These are phyloP conservation scores for Mortierella sp. DNA, from an alignment of 371 early-diverging fungal species.

Conservation along the genomic window DNA sequence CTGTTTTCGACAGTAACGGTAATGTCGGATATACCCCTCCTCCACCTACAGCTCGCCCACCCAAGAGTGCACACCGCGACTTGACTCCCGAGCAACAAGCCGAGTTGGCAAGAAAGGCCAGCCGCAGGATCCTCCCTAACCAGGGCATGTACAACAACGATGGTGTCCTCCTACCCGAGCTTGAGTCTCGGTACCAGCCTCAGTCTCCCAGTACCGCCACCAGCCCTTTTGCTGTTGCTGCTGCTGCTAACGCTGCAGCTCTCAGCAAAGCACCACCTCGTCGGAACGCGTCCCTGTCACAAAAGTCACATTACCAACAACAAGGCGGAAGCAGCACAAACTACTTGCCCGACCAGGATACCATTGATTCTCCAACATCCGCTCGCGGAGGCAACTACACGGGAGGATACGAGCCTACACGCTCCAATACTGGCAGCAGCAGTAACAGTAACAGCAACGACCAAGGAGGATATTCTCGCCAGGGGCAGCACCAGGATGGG, in stretches of 20 bases:
- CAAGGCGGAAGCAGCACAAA: conserved; percentile 12
- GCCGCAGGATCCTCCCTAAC: conserved; percentile 55
- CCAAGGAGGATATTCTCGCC: conserved; percentile 21
- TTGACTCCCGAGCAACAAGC: conserved; percentile 52
- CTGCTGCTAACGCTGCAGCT: neutral
- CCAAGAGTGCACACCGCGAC: conserved; percentile 33
- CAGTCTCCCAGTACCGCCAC: neutral
- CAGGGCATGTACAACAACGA: conserved; percentile 53
- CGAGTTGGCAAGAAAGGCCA: conserved; percentile 52
- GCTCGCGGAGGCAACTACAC: conserved; percentile 17
- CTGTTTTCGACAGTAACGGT: conserved; percentile 28
- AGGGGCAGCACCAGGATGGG: neutral
- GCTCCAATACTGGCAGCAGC: conserved; percentile 19
- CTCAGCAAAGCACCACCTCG: conserved; percentile 16
- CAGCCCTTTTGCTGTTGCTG: neutral
- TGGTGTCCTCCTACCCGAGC: conserved; percentile 37
- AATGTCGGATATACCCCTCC: conserved; percentile 54
- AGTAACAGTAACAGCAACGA: conserved; percentile 11
- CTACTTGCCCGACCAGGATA: conserved; percentile 25
- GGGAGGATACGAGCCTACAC: conserved; percentile 25
- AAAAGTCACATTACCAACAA: conserved; percentile 23
- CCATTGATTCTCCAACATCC: neutral
- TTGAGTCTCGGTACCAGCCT: conserved; percentile 11
- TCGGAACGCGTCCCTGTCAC: conserved; percentile 45
- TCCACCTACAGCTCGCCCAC: conserved; percentile 36